phyloP scores from a whole-genome alignment of 805 yeast species.

The Tetrapisispora namnaoensis region DNA sequence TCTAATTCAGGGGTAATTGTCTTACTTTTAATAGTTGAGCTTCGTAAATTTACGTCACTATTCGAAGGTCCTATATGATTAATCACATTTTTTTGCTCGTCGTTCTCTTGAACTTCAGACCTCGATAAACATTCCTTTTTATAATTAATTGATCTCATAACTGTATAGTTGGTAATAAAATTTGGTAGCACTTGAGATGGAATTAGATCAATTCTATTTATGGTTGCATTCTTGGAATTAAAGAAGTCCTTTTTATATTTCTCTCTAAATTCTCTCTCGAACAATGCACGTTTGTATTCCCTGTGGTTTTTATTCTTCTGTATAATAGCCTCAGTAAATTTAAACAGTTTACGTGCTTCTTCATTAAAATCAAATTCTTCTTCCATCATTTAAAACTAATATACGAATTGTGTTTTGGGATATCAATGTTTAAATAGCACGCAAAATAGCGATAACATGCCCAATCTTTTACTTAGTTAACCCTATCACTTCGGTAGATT shows the following conservation, averaged over 20 bases:
- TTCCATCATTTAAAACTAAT: background rate
- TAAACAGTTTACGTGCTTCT: background rate
- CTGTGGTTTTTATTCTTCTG: background rate
- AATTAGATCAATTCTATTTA: slow-evolving; percentile 2
- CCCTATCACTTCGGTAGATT: too few species aligned
- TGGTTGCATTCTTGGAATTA: background rate
- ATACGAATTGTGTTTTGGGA: background rate
- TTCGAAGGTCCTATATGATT: background rate
- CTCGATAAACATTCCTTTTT: background rate
- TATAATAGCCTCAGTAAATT: background rate
- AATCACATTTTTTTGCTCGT: background rate
- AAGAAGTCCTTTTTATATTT: background rate
- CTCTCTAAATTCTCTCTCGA: slow-evolving; percentile 1
- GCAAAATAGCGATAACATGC: too few species aligned
- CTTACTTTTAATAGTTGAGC: too few species aligned
- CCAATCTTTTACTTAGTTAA: too few species aligned
- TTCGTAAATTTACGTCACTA: too few species aligned
- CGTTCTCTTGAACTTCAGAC: background rate
- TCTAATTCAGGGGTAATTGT: too few species aligned
- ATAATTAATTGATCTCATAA: background rate
- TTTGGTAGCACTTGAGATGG: background rate
- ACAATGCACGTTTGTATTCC: background rate
- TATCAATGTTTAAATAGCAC: too few species aligned
- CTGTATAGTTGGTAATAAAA: background rate
- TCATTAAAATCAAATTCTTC: background rate